These are phyloP conservation scores for Marasmius oreades DNA, from an alignment of 1,284 basidiomycete species.

Conservation along the genomic window DNA sequence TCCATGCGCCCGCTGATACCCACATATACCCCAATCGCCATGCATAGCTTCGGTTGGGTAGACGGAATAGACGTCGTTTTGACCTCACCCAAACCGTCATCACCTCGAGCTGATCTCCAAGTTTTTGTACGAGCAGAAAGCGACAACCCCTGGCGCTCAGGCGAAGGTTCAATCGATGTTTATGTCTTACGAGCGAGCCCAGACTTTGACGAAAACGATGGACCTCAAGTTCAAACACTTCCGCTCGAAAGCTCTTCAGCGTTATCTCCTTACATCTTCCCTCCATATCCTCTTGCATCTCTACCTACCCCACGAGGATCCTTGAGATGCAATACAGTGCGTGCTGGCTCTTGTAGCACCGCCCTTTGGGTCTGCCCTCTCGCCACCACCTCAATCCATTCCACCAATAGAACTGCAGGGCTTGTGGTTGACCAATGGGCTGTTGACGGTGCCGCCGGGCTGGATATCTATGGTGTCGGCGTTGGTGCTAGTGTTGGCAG, in stretches of 20 bases:
- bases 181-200: constrained; percentile 41
- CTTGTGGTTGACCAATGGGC: constrained; percentile 17
- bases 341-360: constrained; percentile 44
- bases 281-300: constrained; percentile 32
- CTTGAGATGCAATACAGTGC: constrained; percentile 47
- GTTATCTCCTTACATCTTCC: constrained; percentile 40
- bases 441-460: constrained; percentile 16
- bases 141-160: constrained; percentile 52
- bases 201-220: constrained; percentile 14
- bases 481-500: too few species aligned
- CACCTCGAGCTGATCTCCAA: constrained; percentile 31
- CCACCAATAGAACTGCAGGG: neutral
- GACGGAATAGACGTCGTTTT: constrained; percentile 60
- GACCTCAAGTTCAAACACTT: too few species aligned
- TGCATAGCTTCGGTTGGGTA: constrained; percentile 60
- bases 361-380: constrained; percentile 58
- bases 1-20: too few species aligned
- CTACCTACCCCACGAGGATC: constrained; percentile 42
- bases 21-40: constrained; percentile 17
- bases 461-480: neutral
- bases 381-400: constrained; percentile 24
- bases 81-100: constrained; percentile 27
- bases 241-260: constrained; percentile 35
- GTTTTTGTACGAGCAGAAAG: constrained; percentile 53
- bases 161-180: constrained; percentile 43